Evolutionary conservation across 768 basidiomycete species (phyloP), one percentile per base, ranked within the genome.

Genomic region (Pleurotus ostreatus): DNA sequence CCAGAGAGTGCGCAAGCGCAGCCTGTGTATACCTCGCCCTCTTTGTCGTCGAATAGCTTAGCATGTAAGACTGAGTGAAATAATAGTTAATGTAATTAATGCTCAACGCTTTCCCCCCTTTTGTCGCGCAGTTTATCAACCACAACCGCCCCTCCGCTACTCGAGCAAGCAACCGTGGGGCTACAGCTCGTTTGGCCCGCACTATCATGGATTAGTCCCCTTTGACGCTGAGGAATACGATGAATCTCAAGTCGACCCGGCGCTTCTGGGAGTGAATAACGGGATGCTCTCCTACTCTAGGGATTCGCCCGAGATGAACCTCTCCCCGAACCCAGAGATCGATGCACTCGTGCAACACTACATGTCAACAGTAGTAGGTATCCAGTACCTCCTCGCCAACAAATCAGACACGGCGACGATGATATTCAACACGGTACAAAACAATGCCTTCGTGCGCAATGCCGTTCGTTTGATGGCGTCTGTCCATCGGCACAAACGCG

Each of bases 321-420:
- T 53, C 34, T 20, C 39, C 23, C 51, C 51, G 6, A 41, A 20
- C 22, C 51, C 41, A 3, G n/a, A 16, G n/a, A 44, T 16, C 13
- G 41, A 44, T 44, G 41, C 2, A 8, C 41, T 44, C n/a, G 41
- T 77, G 34, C 57, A 63, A 12, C 62, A 83, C 53, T 91, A 92
- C 65, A 77, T 87, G 64, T 65, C 73, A 44, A 74, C 81, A 43
- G 86, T 91, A 26, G 76, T 89, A 51, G 74, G 74, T 34, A 77
- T 83, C 56, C 88, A 91, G 62, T 92, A 89, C 64, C 71, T 89
- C 3, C 79, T 90, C 55, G 85, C 84, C 1, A 85, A 82, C 66
- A 66, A 70, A 3, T 65, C 71, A 4, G 72, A 75, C 40, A 70
- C 78, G 13, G 69, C 75, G 41, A 57, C 63, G 12, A 73, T 83